Conservation (phyloP, 331 rosid genomes). For the Erythrophleum ivorense region DNA sequence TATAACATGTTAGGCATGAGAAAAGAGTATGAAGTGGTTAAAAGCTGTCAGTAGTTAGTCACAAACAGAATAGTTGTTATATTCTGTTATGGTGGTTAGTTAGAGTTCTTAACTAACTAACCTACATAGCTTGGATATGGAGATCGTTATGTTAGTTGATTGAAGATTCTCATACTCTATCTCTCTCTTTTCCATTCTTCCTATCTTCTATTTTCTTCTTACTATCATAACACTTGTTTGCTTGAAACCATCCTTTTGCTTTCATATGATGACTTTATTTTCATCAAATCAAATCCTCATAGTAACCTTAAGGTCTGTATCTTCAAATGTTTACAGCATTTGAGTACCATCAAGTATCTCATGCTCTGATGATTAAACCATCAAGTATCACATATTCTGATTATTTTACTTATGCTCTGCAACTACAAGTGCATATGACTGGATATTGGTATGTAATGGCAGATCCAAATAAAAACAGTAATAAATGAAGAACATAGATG, state of each 20-base stretch:
- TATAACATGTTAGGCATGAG: not conserved
- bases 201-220: too few species aligned
- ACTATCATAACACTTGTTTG: not conserved
- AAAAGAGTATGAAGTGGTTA: too few species aligned
- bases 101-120: too few species aligned
- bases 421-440: slow-evolving; percentile 7
- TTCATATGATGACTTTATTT: not conserved
- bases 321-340: not conserved
- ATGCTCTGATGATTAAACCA: not conserved
- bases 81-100: too few species aligned
- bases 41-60: too few species aligned
- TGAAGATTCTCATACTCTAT: too few species aligned
- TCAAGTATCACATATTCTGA: slow-evolving; percentile 12
- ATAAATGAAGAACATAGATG: slow-evolving; percentile 4
- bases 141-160: too few species aligned
- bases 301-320: slow-evolving; percentile 10
- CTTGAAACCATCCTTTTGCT: slow-evolving; percentile 27
- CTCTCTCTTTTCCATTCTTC: too few species aligned
- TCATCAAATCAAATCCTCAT: slow-evolving; percentile 13
- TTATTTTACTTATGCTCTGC: slow-evolving; percentile 8
- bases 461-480: slow-evolving; percentile 5
- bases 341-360: slow-evolving; percentile 6
- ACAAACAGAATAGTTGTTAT: too few species aligned
- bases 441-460: not conserved
- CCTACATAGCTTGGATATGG: too few species aligned